phyloP scores from a whole-genome alignment of 2,329 filamentous ascomycete species.

The Hypocreales sp. region DNA sequence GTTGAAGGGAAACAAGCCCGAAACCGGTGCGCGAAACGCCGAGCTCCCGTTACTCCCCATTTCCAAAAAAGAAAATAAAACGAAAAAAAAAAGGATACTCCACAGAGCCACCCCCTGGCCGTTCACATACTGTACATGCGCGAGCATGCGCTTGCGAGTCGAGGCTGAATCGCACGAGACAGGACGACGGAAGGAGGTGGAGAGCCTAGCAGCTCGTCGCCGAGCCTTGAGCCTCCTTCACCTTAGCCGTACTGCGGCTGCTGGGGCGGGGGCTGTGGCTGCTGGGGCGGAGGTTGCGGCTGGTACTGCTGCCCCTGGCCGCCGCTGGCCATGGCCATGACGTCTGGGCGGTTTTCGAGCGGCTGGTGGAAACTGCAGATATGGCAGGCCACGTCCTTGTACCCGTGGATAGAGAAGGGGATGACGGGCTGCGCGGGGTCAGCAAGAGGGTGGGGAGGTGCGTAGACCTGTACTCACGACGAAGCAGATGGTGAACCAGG shows the following conservation, averaged over 20 bases:
- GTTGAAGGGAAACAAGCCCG: no score
- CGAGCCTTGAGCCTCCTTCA: neutral
- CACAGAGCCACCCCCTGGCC: no score
- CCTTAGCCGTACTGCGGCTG: constrained; percentile 14
- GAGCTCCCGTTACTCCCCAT: no score
- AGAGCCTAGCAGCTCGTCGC: no score
- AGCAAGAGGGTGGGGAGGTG: neutral
- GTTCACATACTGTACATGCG: no score
- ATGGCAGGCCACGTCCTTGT: constrained; percentile 55
- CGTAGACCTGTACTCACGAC: constrained; percentile 29
- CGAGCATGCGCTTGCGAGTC: no score
- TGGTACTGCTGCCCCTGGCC: constrained; percentile 8
- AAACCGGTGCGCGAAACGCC: no score
- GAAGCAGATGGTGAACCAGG: constrained; percentile 72
- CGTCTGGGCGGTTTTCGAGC: constrained; percentile 39
- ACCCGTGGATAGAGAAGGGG: constrained; percentile 51
- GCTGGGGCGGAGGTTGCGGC: constrained; percentile 13
- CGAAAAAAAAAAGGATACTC: no score
- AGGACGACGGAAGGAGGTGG: neutral
- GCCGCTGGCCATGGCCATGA: constrained; percentile 33
- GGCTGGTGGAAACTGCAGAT: constrained; percentile 66
- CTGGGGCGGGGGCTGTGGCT: constrained; percentile 13
- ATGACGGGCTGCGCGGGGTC: constrained; percentile 41
- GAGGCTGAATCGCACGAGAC: neutral
- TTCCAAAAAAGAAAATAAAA: no score